Conservation (phyloP, 352 stramenopile genomes). For the Blastocystis sp. region DNA sequence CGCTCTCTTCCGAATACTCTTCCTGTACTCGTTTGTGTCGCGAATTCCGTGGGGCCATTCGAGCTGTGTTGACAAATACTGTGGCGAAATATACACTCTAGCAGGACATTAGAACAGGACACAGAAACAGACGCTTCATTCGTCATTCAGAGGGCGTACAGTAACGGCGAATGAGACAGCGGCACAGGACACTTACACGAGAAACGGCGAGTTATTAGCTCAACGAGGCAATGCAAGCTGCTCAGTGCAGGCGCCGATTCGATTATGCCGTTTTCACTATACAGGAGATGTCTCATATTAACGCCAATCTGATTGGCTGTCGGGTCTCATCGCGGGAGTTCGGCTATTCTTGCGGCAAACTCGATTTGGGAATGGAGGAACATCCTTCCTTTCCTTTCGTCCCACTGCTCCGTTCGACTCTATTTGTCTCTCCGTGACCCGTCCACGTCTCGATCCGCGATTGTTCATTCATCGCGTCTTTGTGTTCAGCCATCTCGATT, state of each 20-base stretch:
- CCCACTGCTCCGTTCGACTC: no score
- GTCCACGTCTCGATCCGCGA: no score
- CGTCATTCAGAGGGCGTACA: background rate
- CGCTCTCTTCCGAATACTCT: conserved; percentile 36
- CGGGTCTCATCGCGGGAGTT: background rate
- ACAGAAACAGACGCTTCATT: background rate
- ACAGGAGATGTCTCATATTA: background rate
- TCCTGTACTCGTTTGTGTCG: conserved; percentile 21
- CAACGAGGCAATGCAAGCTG: no score
- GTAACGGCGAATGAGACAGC: background rate
- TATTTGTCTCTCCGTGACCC: no score
- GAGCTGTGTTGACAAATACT: background rate
- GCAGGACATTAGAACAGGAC: background rate
- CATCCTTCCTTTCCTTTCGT: no score
- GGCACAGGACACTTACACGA: no score
- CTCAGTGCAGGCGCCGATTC: background rate
- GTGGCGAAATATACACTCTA: background rate
- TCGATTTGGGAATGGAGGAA: background rate
- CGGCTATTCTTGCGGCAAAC: no score
- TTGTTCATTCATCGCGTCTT: no score
- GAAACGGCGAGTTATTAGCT: no score
- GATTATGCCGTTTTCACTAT: background rate
- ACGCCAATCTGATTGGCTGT: background rate
- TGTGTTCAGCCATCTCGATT: no score
- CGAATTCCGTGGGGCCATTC: conserved; percentile 30